These are phyloP conservation scores for Funneliformis geosporum DNA, from an alignment of 192 early-diverging fungal genomes.

Conservation along the genomic window DNA sequence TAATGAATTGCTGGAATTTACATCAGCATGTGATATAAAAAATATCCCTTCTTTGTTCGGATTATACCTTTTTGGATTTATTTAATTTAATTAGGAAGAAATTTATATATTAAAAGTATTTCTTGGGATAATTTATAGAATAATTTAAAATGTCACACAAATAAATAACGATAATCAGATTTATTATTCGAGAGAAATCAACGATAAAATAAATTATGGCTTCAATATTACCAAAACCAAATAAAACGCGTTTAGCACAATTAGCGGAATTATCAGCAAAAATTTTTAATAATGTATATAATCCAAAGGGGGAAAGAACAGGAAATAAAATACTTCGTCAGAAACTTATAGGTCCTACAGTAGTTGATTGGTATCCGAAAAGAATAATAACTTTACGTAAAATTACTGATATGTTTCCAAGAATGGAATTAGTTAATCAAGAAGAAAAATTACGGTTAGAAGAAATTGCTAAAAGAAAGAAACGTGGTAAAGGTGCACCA, in stretches of 20 bases:
- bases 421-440: slow-evolving; percentile 54
- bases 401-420: slow-evolving; percentile 53
- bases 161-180: no score
- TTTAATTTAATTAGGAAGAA: no score
- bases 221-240: neutral
- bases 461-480: slow-evolving; percentile 64
- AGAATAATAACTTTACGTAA: slow-evolving; percentile 52
- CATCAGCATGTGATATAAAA: no score
- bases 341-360: slow-evolving; percentile 63
- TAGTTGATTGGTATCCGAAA: slow-evolving; percentile 70
- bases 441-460: slow-evolving; percentile 70
- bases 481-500: slow-evolving; percentile 75
- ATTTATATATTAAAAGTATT: no score
- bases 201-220: neutral
- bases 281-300: slow-evolving; percentile 70
- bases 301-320: slow-evolving; percentile 65
- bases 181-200: no score
- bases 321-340: slow-evolving; percentile 76
- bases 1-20: no score
- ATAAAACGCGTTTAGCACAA: neutral
- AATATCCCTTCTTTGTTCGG: no score
- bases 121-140: no score
- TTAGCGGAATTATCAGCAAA: slow-evolving; percentile 32
- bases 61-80: no score
- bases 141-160: no score